phyloP scores from a whole-genome alignment of 2,329 filamentous ascomycete genomes.

The Hawksworthiomyces lignivorus region DNA sequence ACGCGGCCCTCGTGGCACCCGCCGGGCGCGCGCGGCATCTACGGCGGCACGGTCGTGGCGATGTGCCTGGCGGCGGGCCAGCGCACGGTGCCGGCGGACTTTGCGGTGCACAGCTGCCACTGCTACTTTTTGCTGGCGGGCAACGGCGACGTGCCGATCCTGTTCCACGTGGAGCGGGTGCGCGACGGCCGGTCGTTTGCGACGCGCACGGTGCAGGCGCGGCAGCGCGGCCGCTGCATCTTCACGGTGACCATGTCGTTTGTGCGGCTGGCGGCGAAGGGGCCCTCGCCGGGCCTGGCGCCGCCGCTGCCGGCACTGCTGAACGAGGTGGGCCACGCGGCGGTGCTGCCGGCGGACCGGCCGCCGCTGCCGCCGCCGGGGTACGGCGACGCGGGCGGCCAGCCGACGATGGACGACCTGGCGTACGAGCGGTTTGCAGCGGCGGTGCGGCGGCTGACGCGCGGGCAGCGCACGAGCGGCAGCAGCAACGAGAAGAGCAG shows the following conservation, averaged over 20 bases:
- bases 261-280: constrained; percentile 49
- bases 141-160: constrained; percentile 72
- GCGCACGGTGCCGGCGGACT: constrained; percentile 71
- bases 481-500: neutral
- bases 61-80: constrained; percentile 85
- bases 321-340: constrained; percentile 4
- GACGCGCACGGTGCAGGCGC: constrained; percentile 90
- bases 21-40: constrained; percentile 84
- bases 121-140: constrained; percentile 97
- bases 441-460: neutral
- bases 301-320: constrained; percentile 44
- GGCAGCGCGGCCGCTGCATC: constrained; percentile 80
- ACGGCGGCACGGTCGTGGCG: constrained; percentile 86
- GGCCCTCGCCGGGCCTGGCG: constrained; percentile 56
- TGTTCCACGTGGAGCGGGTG: constrained; percentile 93
- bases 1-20: constrained; percentile 88
- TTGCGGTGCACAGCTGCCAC: constrained; percentile 91
- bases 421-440: constrained; percentile 8
- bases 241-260: constrained; percentile 96
- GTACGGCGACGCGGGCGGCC: constrained; percentile 34
- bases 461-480: neutral
- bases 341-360: constrained; percentile 12
- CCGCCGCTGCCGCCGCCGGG: constrained; percentile 26
- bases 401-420: constrained; percentile 35
- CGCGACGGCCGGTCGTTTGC: constrained; percentile 84